phyloP scores from a whole-genome alignment of 371 early-diverging fungal genomes.

The Dinochytrium kinnereticum region DNA sequence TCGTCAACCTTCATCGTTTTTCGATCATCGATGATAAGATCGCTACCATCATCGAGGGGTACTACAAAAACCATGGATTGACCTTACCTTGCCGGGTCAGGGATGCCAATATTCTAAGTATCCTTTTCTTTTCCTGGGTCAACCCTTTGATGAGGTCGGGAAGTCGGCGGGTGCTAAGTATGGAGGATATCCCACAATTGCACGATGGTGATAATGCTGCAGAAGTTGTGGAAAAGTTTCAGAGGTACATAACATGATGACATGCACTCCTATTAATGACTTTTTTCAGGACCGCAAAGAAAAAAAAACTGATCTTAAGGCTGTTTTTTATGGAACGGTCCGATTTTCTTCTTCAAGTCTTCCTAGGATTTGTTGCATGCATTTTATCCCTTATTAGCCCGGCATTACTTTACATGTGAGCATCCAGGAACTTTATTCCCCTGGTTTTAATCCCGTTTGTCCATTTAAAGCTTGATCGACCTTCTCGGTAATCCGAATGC shows the following conservation, averaged over 20 bases:
- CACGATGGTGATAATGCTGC: neutral
- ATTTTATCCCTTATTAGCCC: neutral
- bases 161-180: neutral
- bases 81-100: neutral
- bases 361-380: neutral
- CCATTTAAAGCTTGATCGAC: neutral
- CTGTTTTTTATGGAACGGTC: neutral
- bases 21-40: neutral
- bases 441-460: neutral
- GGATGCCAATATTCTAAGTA: neutral
- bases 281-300: neutral
- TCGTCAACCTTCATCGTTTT: neutral
- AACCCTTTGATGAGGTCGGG: neutral
- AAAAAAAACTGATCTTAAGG: neutral
- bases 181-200: neutral
- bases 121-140: neutral
- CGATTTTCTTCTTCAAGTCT: neutral
- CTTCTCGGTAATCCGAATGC: neutral
- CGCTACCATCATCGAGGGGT: neutral
- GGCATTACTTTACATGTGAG: neutral
- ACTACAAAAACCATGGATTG: neutral
- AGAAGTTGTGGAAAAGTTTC: neutral
- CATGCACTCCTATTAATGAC: neutral
- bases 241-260: neutral
- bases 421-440: neutral